phyloP scores from a whole-genome alignment of 2,329 filamentous ascomycete species.

The Coniochaeta pulveracea region DNA sequence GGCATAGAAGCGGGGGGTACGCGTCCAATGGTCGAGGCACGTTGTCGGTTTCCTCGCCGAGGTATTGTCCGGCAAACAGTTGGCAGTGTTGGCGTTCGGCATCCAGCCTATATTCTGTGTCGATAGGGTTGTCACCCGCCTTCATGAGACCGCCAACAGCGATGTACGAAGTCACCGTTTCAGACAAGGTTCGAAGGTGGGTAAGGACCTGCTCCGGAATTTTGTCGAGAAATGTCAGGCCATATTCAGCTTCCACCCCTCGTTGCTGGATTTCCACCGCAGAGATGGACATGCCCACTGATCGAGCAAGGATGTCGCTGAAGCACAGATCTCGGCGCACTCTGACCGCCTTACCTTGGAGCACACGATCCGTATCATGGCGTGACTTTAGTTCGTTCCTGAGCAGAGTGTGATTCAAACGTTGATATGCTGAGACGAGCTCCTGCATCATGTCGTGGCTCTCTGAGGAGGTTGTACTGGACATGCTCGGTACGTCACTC shows the following conservation, averaged over 20 bases:
- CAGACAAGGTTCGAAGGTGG: conserved; percentile 77
- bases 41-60: conserved; percentile 28
- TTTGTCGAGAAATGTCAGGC: conserved; percentile 68
- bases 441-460: conserved; percentile 32
- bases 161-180: conserved; percentile 79
- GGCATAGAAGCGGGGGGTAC: conserved; percentile 47
- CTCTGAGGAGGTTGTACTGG: conserved; percentile 16
- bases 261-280: conserved; percentile 87
- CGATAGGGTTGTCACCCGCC: conserved; percentile 47
- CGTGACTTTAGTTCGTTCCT: conserved; percentile 39
- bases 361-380: conserved; percentile 12
- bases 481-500: conserved; percentile 3
- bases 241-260: conserved; percentile 63
- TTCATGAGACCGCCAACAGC: conserved; percentile 60
- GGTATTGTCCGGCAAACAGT: conserved; percentile 55
- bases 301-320: conserved; percentile 49
- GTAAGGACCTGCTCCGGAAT: conserved; percentile 76
- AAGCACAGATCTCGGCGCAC: conserved; percentile 33
- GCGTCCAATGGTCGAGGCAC: conserved; percentile 29
- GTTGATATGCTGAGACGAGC: conserved; percentile 47
- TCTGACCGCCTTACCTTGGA: conserved; percentile 11
- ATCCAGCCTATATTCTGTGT: conserved; percentile 54
- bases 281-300: conserved; percentile 76
- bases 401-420: conserved; percentile 45
- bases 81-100: conserved; percentile 65